Evolutionary conservation across 2,329 filamentous ascomycete genomes (phyloP), one percentile per base, ranked within the genome.

Genomic region (Phaeosphaeriaceae sp.): DNA sequence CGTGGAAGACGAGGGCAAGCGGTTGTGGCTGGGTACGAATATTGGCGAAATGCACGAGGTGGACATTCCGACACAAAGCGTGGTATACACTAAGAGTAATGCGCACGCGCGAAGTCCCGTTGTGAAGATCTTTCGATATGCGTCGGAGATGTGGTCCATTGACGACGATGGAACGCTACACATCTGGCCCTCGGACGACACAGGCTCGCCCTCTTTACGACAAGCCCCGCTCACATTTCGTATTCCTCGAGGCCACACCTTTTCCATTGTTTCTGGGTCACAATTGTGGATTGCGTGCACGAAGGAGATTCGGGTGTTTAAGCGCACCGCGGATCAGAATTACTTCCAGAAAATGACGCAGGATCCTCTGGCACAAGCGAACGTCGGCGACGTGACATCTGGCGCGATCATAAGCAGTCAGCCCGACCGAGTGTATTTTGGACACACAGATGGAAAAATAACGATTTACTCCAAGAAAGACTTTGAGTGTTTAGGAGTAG

Each of bases 401-500:
- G 94, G 93, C 5, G 87, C 93, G 2, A 84, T 89, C 53, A 83
- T 96, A 31, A 89, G 86, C 51, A 88, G 89, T 22, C 87, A 93
- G 47, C 88, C 90, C 0, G 91, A 91, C 55, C 88, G 89, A 61
- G 89, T 96, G 1, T 97, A 93, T 76, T 90, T 99, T 66, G 95
- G 95, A 1, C 95, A 99, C 74, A 88, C 86, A 13, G 95, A 99
- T 75, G 95, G 95, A 48, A 97, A 97, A 76, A 88, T 99, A 54
- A 95, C 91, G 58, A 88, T 98, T n/a, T 98, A 96, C 78, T 94
- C 92, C 2, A 86, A 87, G 22, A 85, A 83, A 22, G 88, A 93
- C 69, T 95, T 91, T 73, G 80, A 87, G 0, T 97, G 92, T 68
- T 73, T 96, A n/a, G 88, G 86, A 5, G 84, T 96, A 36, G 82